Conservation (phyloP, 768 basidiomycete species). For the Tricholoma saponaceum region DNA sequence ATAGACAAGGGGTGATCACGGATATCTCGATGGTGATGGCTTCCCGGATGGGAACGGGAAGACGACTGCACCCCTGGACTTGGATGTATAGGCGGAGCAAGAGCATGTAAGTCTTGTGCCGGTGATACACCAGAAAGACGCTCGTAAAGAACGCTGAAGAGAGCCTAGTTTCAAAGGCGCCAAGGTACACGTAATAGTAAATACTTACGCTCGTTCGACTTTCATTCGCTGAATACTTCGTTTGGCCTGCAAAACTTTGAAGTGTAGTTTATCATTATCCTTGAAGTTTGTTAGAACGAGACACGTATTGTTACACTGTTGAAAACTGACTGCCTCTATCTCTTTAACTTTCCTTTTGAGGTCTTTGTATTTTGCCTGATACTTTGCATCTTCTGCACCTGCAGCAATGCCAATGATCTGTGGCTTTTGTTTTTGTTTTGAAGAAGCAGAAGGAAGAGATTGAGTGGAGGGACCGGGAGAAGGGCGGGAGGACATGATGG, state of each 20-base stretch:
- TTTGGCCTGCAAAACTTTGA: constrained; percentile 76
- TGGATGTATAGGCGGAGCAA: constrained; percentile 26
- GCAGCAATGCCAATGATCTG: constrained; percentile 64
- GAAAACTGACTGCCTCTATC: constrained; percentile 66
- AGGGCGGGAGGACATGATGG: constrained; percentile 64
- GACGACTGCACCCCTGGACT: constrained; percentile 30
- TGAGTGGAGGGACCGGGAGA: constrained; percentile 46
- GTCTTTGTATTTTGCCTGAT: constrained; percentile 85
- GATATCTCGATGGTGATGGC: constrained; percentile 31
- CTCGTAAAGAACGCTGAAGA: constrained; percentile 66
- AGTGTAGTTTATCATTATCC: constrained; percentile 88
- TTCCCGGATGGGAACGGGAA: constrained; percentile 30
- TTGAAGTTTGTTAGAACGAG: constrained; percentile 26
- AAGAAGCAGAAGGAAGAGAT: constrained; percentile 19
- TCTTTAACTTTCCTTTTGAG: constrained; percentile 86
- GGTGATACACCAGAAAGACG: constrained; percentile 61
- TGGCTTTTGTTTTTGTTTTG: constrained; percentile 45
- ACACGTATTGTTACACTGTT: constrained; percentile 4
- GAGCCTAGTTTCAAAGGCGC: constrained; percentile 10
- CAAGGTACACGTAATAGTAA: constrained; percentile 16
- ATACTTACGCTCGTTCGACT: constrained; percentile 80
- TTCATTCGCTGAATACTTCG: constrained; percentile 84
- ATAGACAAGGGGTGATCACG: constrained; percentile 38
- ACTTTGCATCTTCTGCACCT: constrained; percentile 82
- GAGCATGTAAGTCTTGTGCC: constrained; percentile 40